Base-by-base conservation (phyloP, 768 basidiomycete genomes). In the Suillus plorans region DNA sequence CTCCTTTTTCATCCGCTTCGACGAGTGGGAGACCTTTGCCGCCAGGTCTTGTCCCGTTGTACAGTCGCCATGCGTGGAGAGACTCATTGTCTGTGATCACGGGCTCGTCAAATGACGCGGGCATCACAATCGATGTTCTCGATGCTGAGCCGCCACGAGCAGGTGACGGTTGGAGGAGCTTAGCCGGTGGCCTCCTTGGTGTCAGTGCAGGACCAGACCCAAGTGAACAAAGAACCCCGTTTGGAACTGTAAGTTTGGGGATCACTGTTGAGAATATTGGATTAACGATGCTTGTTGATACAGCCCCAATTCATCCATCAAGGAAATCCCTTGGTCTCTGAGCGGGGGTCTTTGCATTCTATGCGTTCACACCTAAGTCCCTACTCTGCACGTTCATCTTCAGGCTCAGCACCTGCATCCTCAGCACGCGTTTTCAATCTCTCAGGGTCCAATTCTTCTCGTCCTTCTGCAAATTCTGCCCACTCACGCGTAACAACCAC, bases 71-170 rank as follows among this genome's bases (percentile, higher is more conserved):
- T 37, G 68, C 68, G 20, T 80, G 76, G 80, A 76, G 76, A 39
- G 75, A 75, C 58, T 81, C 74, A 67, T 73, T 68, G 61, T 71
- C 64, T 61, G 74, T 70, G n/a, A 71, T 75, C 45, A 73, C 74
- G 22, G 76, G 77, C 44, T 74, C 74, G 36, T 73, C 69, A 18
- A 68, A 75, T 45, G 76, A 67, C 2, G 77, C 71, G 8, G 69
- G 73, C 16, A 28, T 87, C 62, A 75, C 81, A 4, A 82, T 87
- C 22, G 89, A 91, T 70, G 71, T 90, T 6, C 76, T 90, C 18
- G 91, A 92, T 66, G 88, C 90, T 41, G 87, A 81, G 28, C 90
- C 91, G 9, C 90, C 91, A 3, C 71, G 72, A 63, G 86, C 90
- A 31, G 81, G 81, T 22, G 84, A 83, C 62, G 78, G 83, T 5